A percentile compares a stretch with the other conserved stretches of the same genome.
phyloP scores from a whole-genome alignment of 2,329 filamentous ascomycete genomes.

The Escovopsis sp. region DNA sequence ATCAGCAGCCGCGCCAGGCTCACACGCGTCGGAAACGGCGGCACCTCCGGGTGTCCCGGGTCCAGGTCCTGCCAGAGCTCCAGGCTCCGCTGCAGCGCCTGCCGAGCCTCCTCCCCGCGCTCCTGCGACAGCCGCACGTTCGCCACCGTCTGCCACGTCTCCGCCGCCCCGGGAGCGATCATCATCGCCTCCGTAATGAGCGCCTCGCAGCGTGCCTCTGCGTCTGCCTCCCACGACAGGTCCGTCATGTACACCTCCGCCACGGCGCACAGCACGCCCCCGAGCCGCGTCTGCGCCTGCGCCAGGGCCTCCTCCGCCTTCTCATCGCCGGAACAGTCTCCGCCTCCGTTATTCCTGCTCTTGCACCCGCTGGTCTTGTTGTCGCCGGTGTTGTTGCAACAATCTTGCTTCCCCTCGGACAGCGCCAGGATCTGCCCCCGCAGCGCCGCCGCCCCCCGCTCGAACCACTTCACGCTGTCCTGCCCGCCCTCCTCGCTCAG shows the following conservation, averaged over 20 bases:
- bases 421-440: constrained; percentile 54
- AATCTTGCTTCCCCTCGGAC: constrained; percentile 22
- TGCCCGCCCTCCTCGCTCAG: constrained; percentile 56
- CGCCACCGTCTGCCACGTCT: constrained; percentile 90
- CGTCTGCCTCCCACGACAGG: constrained; percentile 81
- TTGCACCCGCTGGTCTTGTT: not conserved
- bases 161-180: constrained; percentile 64
- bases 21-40: constrained; percentile 75
- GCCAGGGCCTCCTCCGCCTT: constrained; percentile 29
- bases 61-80: constrained; percentile 69
- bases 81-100: constrained; percentile 65
- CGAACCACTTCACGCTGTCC: constrained; percentile 52
- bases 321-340: constrained; percentile 11
- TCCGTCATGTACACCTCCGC: constrained; percentile 99
- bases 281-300: constrained; percentile 65
- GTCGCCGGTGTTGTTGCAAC: too few relatives aligned
- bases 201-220: constrained; percentile 73
- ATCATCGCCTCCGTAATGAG: constrained; percentile 83
- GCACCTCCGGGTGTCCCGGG: constrained; percentile 55
- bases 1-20: constrained; percentile 74
- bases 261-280: constrained; percentile 84
- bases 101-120: constrained; percentile 61
- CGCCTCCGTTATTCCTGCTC: too few relatives aligned
- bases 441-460: constrained; percentile 56
- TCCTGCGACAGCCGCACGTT: constrained; percentile 85